Percentiles rank a stretch among this genome's conserved stretches.
Conservation (phyloP, 108 stramenopile genomes). For the Mediolabrus comicus region DNA sequence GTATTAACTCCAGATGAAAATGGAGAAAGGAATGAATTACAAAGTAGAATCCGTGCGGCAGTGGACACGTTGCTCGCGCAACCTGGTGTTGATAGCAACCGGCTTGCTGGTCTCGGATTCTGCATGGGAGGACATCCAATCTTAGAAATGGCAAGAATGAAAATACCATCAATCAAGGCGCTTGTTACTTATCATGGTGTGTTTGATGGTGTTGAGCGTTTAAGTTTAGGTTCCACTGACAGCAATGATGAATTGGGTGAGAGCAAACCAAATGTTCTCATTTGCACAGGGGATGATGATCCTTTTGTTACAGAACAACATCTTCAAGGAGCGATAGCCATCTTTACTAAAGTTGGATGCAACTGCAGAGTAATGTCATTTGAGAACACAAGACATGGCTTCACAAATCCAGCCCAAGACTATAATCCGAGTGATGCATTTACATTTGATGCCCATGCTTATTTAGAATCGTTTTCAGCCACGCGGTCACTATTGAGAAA, state of each 20-base stretch:
- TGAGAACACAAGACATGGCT: conserved; percentile 65
- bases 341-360: conserved; percentile 25
- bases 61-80: conserved; percentile 7
- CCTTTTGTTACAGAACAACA: conserved; percentile 56
- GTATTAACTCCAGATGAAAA: conserved; percentile 37
- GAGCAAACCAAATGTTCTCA: conserved; percentile 30
- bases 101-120: conserved; percentile 62
- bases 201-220: conserved; percentile 46
- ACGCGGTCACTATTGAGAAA: conserved; percentile 7
- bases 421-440: conserved; percentile 64
- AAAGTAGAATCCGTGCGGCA: conserved; percentile 34
- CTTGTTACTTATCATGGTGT: conserved; percentile 77
- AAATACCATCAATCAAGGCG: conserved; percentile 23
- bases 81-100: conserved; percentile 40
- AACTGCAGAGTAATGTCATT: conserved; percentile 29
- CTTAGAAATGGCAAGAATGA: conserved; percentile 51
- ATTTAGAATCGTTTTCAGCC: conserved; percentile 10
- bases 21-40: conserved; percentile 27
- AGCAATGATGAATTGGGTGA: neutral
- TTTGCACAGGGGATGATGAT: conserved; percentile 67
- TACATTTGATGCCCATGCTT: conserved; percentile 49
- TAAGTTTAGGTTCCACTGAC: neutral
- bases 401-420: conserved; percentile 78
- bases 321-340: conserved; percentile 38
- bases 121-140: conserved; percentile 76